phyloP scores from a whole-genome alignment of 2,329 filamentous ascomycete genomes.

The Cadophora luteo-olivacea region DNA sequence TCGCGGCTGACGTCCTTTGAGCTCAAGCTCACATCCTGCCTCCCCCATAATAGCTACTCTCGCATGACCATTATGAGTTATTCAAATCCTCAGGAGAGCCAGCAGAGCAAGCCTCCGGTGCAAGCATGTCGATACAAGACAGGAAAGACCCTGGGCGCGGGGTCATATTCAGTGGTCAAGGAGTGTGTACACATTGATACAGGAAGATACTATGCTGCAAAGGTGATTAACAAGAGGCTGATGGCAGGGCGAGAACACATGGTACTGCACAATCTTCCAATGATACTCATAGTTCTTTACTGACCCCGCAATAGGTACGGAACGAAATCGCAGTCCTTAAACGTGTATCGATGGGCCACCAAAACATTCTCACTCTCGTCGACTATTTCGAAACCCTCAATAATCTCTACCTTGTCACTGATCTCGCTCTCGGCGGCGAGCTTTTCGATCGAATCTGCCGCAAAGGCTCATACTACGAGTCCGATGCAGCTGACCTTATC shows the following conservation, averaged over 20 bases:
- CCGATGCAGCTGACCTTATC: conserved; percentile 93
- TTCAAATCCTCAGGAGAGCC: conserved; percentile 36
- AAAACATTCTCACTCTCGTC: conserved; percentile 96
- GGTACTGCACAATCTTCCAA: conserved; percentile 57
- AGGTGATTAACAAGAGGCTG: conserved; percentile 98
- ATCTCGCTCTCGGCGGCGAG: conserved; percentile 94
- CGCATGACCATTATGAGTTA: conserved; percentile 35
- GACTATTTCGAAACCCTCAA: conserved; percentile 99
- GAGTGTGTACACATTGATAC: conserved; percentile 99
- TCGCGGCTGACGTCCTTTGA: conserved; percentile 17
- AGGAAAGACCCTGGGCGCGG: conserved; percentile 94
- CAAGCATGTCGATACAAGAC: conserved; percentile 99
- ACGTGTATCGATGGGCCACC: conserved; percentile 97
- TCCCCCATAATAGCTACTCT: conserved; percentile 10
- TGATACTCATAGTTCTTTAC: conserved; percentile 15
- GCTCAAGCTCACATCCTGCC: neutral
- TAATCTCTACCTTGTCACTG: conserved; percentile 97
- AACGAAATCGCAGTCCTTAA: conserved; percentile 99
- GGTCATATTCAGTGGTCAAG: conserved; percentile 97
- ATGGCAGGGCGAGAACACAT: conserved; percentile 99
- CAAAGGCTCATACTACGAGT: conserved; percentile 98
- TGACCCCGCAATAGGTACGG: conserved; percentile 67
- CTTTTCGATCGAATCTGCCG: conserved; percentile 98
- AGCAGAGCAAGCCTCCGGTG: conserved; percentile 52
- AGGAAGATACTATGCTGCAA: conserved; percentile 96